Evolutionary conservation across 225 moss, liverwort and hornwort genomes (phyloP).

Genomic region (Takakia lepidozioides): DNA sequence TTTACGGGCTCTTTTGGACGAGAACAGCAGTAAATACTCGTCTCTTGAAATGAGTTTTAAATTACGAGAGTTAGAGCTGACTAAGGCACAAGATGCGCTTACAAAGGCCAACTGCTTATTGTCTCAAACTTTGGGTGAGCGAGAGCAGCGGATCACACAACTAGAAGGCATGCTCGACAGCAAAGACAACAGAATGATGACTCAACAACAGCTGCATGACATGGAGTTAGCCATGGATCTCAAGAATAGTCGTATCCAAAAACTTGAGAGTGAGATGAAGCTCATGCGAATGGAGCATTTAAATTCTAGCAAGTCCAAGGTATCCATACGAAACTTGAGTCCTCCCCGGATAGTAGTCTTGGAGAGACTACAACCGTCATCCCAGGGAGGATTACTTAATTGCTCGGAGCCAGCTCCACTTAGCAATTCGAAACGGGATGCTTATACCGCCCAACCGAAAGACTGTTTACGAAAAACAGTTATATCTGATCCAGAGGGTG

Average conservation of each 20-base stretch:
- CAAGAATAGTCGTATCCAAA: constrained; percentile 60
- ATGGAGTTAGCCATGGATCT: constrained; percentile 60
- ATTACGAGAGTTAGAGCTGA: constrained; percentile 39
- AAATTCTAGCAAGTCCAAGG: no score
- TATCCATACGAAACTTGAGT: no score
- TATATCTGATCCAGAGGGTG: no score
- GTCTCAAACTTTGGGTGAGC: constrained; percentile 46
- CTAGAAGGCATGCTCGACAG: constrained; percentile 47
- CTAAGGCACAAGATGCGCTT: constrained; percentile 47
- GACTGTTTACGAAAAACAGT: no score
- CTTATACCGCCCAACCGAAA: no score
- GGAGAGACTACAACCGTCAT: no score
- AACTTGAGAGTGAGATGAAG: constrained; percentile 69
- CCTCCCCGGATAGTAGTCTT: no score
- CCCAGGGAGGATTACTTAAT: no score
- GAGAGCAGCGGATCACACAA: constrained; percentile 50
- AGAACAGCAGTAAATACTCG: constrained; percentile 54
- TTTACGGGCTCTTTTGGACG: constrained; percentile 50
- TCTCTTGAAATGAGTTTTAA: constrained; percentile 24
- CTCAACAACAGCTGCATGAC: constrained; percentile 61
- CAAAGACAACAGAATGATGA: no score
- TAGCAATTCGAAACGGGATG: no score
- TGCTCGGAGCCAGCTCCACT: no score
- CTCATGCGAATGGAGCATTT: no score
- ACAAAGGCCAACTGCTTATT: constrained; percentile 35